Conservation (phyloP, 2,329 filamentous ascomycete genomes). For the Claviceps arundinis region DNA sequence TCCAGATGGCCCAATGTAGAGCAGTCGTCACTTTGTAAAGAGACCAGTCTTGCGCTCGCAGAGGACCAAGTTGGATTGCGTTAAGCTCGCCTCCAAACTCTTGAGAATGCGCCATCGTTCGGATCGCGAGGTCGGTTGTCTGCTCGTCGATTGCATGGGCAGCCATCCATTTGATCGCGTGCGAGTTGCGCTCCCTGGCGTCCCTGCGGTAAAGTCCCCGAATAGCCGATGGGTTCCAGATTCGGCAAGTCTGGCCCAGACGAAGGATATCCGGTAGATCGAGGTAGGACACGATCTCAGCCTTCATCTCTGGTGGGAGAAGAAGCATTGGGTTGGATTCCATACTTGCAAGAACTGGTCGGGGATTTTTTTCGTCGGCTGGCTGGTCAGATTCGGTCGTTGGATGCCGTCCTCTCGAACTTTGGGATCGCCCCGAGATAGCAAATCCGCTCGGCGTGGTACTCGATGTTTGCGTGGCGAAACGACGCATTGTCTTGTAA, state of each 20-base stretch:
- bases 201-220: neutral
- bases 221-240: neutral
- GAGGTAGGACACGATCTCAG: neutral
- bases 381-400: no score
- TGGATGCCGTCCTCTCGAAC: no score
- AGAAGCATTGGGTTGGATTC: neutral
- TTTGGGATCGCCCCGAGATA: no score
- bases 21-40: neutral
- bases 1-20: slow-evolving; percentile 1
- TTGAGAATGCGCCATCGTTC: neutral
- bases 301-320: slow-evolving; percentile 1
- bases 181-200: neutral
- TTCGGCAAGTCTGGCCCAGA: neutral
- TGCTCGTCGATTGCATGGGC: neutral
- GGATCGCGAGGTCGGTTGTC: neutral
- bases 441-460: no score
- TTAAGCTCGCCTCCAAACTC: neutral
- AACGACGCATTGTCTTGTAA: no score
- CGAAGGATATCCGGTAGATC: neutral
- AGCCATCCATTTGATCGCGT: slow-evolving; percentile 3
- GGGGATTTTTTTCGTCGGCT: no score
- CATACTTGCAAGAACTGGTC: no score
- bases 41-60: neutral
- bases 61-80: no score
- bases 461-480: no score